phyloP scores from a whole-genome alignment of 163 green algal genomes.

The Coccomyxa subellipsoidea region DNA sequence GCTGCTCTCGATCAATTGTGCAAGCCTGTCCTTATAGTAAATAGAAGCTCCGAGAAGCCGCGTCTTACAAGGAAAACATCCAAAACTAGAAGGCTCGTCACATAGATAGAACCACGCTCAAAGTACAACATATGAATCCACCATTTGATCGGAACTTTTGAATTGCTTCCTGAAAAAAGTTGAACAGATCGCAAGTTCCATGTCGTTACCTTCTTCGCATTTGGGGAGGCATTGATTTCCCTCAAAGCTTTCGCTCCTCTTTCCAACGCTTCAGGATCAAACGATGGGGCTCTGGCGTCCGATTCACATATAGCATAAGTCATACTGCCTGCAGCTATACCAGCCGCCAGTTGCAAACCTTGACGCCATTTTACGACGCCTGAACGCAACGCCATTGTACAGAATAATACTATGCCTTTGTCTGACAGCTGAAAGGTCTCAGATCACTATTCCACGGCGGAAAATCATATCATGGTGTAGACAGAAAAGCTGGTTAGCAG shows the following conservation, averaged over 20 bases:
- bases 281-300: conserved; percentile 34
- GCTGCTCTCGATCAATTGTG: background rate
- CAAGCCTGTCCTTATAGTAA: background rate
- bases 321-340: background rate
- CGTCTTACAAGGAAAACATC: background rate
- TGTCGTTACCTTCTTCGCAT: conserved; percentile 82
- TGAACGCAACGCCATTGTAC: background rate
- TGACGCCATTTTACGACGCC: background rate
- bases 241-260: conserved; percentile 91
- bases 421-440: too few species aligned
- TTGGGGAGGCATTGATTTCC: conserved; percentile 92
- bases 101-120: too few species aligned
- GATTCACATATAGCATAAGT: conserved; percentile 5
- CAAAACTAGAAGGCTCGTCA: too few species aligned
- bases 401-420: background rate
- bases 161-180: too few species aligned
- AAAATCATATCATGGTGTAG: too few species aligned
- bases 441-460: too few species aligned
- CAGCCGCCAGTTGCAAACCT: conserved; percentile 8
- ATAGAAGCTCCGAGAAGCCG: background rate
- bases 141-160: too few species aligned
- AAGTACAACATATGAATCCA: too few species aligned
- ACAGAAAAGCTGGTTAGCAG: too few species aligned
- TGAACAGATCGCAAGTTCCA: background rate
- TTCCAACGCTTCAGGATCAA: conserved; percentile 97